Evolutionary conservation across 1,284 basidiomycete genomes (phyloP), one percentile per base, ranked within the genome.

Genomic region (Neolentinus lepideus): DNA sequence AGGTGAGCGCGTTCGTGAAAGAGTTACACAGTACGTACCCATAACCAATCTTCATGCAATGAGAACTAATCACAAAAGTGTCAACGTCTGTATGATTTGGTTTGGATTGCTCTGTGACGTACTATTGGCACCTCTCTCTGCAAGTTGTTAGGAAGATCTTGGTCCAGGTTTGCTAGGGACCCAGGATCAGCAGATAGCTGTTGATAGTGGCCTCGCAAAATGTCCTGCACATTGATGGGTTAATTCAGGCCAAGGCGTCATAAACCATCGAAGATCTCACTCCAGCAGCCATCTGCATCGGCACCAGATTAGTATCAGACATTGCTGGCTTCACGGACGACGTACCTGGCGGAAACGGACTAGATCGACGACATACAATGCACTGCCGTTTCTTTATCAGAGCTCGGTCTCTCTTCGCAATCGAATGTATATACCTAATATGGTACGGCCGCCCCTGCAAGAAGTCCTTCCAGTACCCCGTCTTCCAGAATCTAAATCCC

Each of bases 401-500:
- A 1, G 12, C 9, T 26, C 38, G 4, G 24, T 52, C 24, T 26
- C 27, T 25, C 10, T 6, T 9, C 11, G 31, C 57, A 43, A 56
- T n/a, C 51, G 14, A 52, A 38, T 19, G 24, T 14, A 54, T 74
- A 43, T 59, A 90, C 91, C 90, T 93, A 69, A 98, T 98, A 66
- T 97, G 94, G 72, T 98, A 97, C 8, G 92, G 90, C 56, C 77
- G 73, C 0, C 90, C 93, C 53, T 78, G 73, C 56, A 97, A 71
- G 65, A 91, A 92, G 43, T 95, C 86, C 62, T 81, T 86, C 94
- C 94, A 96, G 68, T 96, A 96, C 0, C 92, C 94, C 2, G 85
- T 89, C 74, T 98, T 97, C 96, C 96, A 99, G 76, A 99, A 98
- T 21, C 96, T 79, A 77, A 94, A 98, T 0, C 94, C 94, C 69